Conservation (phyloP, 2,329 filamentous ascomycete genomes). For the Botrytis galanthina region DNA sequence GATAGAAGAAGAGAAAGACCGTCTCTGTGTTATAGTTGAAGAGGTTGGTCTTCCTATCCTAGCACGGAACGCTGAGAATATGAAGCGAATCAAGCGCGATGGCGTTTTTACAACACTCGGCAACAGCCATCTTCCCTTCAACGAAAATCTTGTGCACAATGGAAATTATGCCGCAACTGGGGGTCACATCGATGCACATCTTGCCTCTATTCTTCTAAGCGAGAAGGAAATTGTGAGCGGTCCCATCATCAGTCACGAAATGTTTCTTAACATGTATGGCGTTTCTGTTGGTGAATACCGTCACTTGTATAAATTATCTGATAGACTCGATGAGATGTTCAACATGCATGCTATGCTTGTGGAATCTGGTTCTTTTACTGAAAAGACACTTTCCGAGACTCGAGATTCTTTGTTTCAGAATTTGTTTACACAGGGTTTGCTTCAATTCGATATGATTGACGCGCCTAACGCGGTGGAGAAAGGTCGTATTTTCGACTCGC, state of each 20-base stretch:
- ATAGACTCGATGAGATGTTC: slow-evolving; percentile 1
- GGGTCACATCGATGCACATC: slow-evolving; percentile 9
- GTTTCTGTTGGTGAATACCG: slow-evolving; percentile 7
- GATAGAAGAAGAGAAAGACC: background rate
- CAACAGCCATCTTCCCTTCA: background rate
- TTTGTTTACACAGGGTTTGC: background rate
- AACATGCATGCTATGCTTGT: slow-evolving; percentile 2
- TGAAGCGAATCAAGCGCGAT: slow-evolving; percentile 1
- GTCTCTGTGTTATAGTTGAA: background rate
- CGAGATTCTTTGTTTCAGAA: background rate
- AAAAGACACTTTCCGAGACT: background rate
- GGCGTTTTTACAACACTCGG: background rate
- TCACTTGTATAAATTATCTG: background rate
- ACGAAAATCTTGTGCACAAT: background rate
- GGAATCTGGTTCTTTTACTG: slow-evolving; percentile 7
- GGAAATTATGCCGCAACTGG: background rate
- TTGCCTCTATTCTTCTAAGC: background rate
- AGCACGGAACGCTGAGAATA: background rate
- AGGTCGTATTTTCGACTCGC: background rate
- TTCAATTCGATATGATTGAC: background rate
- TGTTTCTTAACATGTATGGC: slow-evolving; percentile 6
- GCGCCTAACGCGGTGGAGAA: background rate
- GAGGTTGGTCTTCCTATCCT: slow-evolving; percentile 1
- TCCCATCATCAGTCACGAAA: background rate
- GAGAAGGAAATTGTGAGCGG: background rate